phyloP scores from a whole-genome alignment of 2,329 filamentous ascomycete genomes.

The Cercospora citrullina region DNA sequence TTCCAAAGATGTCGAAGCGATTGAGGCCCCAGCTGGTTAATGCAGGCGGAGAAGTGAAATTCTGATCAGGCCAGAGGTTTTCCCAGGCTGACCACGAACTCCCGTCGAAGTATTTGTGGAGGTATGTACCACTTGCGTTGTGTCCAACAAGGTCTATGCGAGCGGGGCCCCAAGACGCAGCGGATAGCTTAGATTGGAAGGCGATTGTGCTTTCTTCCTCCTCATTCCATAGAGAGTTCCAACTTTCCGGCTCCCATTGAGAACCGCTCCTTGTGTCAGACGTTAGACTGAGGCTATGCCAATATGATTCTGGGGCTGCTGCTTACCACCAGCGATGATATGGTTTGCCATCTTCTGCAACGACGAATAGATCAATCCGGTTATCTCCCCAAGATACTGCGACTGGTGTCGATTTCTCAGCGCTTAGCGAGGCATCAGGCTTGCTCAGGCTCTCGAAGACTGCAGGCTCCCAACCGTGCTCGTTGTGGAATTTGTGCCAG shows the following conservation, averaged over 20 bases:
- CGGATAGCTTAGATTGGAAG: background rate
- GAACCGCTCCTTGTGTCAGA: background rate
- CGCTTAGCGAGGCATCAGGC: background rate
- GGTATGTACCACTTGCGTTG: background rate
- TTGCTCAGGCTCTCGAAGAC: background rate
- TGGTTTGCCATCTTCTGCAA: background rate
- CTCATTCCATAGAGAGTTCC: background rate
- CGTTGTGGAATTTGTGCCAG: slow-evolving; percentile 8
- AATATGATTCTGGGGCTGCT: background rate
- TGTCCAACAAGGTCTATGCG: slow-evolving; percentile 5
- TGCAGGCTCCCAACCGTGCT: background rate
- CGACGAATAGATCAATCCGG: background rate
- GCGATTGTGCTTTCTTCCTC: background rate
- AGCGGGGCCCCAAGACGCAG: background rate
- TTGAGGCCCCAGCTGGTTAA: background rate
- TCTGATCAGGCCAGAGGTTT: background rate
- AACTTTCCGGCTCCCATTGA: background rate
- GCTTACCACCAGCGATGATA: slow-evolving; percentile 4
- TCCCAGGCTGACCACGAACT: background rate
- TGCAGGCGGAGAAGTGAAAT: background rate
- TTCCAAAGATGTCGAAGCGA: slow-evolving; percentile 1
- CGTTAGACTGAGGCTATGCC: background rate
- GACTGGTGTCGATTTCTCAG: background rate
- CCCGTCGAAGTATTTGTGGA: background rate
- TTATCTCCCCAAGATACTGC: background rate